Conservation (phyloP, 768 basidiomycete species). For the Russula lepida region DNA sequence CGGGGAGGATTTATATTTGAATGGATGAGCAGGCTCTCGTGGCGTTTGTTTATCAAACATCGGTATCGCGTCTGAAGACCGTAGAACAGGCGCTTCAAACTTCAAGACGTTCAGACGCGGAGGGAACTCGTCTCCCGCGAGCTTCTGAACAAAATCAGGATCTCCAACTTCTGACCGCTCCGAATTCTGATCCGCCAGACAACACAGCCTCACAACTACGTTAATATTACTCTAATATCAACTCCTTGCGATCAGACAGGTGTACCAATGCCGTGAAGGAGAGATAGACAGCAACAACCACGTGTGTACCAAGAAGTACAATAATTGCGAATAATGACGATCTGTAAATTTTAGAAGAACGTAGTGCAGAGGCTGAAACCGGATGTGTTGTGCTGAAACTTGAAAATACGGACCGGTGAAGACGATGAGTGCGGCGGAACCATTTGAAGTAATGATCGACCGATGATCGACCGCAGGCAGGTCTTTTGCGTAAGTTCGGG, state of each 20-base stretch:
- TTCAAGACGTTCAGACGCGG: neutral
- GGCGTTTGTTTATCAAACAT: constrained; percentile 11
- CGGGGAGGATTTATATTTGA: neutral
- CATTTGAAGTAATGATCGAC: neutral
- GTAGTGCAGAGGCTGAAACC: neutral
- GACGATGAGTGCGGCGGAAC: neutral
- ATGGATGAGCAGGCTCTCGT: constrained; percentile 1
- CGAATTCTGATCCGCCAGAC: neutral
- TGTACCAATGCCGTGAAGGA: neutral
- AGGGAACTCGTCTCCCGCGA: neutral
- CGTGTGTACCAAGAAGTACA: neutral
- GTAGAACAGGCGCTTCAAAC: neutral
- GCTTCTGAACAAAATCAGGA: constrained; percentile 1
- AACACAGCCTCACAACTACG: neutral
- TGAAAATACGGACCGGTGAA: neutral
- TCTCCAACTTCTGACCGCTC: neutral
- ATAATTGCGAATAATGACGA: neutral
- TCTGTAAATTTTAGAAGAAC: neutral
- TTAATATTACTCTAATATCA: neutral
- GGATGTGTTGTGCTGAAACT: neutral
- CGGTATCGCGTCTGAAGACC: neutral
- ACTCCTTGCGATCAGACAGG: neutral
- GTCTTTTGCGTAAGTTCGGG: neutral
- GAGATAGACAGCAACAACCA: neutral
- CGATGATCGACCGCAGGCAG: neutral